phyloP scores from a whole-genome alignment of 140 eudicot genomes.

The Cichorium intybus region DNA sequence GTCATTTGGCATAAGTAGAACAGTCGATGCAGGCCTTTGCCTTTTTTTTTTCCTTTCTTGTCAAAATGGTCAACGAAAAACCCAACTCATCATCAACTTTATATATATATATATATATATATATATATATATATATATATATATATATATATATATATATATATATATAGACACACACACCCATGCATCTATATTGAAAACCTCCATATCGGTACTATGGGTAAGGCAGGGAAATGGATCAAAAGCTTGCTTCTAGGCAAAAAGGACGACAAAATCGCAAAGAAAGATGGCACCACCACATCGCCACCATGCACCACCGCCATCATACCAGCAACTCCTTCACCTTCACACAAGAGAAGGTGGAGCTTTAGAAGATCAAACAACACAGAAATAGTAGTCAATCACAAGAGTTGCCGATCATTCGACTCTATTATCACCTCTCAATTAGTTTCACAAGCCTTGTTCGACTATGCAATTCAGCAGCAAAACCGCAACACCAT shows the following conservation, averaged over 20 bases:
- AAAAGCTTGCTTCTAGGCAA: constrained; percentile 58
- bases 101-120: too few species aligned
- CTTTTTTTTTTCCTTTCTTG: not conserved
- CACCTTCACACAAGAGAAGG: constrained; percentile 30
- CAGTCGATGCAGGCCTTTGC: constrained; percentile 51
- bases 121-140: not conserved
- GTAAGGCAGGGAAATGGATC: constrained; percentile 80
- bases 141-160: not conserved
- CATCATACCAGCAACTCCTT: constrained; percentile 26
- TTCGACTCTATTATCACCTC: constrained; percentile 47
- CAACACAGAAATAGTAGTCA: constrained; percentile 14
- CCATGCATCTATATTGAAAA: not conserved
- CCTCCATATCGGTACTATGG: constrained; percentile 38
- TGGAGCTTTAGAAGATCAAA: constrained; percentile 67
- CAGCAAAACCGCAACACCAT: constrained; percentile 27
- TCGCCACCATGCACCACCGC: constrained; percentile 10
- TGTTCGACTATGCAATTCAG: constrained; percentile 36
- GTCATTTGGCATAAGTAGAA: constrained; percentile 52
- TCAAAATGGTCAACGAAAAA: not conserved
- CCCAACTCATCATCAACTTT: not conserved
- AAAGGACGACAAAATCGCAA: constrained; percentile 46
- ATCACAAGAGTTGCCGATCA: constrained; percentile 47
- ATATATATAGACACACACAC: not conserved
- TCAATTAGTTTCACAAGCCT: constrained; percentile 44
- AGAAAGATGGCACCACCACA: not conserved